A percentile compares a stretch with the other conserved stretches of the same genome.
phyloP scores from a whole-genome alignment of 306 rosid species.

The Corylus americana region DNA sequence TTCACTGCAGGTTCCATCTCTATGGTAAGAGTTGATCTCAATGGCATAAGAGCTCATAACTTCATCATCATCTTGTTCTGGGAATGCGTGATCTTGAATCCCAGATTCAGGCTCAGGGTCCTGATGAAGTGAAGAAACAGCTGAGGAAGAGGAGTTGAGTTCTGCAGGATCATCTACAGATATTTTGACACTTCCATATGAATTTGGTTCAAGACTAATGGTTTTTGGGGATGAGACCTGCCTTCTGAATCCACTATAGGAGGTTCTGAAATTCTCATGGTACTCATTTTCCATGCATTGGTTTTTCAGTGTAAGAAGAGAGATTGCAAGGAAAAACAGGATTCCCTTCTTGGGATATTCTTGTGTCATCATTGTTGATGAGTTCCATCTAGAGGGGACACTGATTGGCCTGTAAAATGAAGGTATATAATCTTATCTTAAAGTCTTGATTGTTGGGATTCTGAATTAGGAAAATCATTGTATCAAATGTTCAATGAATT shows the following conservation, averaged over 20 bases:
- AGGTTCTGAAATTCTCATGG: constrained; percentile 43
- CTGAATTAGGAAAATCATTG: background rate
- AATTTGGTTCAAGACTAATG: constrained; percentile 50
- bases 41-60: constrained; percentile 87
- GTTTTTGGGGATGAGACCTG: constrained; percentile 76
- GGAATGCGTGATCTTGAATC: constrained; percentile 34
- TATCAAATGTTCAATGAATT: background rate
- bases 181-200: constrained; percentile 54
- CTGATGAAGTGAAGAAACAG: constrained; percentile 63
- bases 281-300: constrained; percentile 45
- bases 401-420: constrained; percentile 63
- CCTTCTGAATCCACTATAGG: constrained; percentile 53
- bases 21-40: constrained; percentile 57
- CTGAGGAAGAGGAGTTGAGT: constrained; percentile 65
- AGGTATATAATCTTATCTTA: constrained; percentile 11
- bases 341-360: constrained; percentile 42
- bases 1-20: constrained; percentile 58
- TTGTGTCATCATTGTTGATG: constrained; percentile 45
- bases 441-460: constrained; percentile 8
- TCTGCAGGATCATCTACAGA: constrained; percentile 59
- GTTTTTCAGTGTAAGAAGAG: constrained; percentile 37
- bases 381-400: constrained; percentile 66
- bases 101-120: constrained; percentile 54
- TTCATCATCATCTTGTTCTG: constrained; percentile 47
- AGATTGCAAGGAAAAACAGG: constrained; percentile 36